phyloP scores from a whole-genome alignment of 352 stramenopile genomes.

The Globisporangium radiosum region DNA sequence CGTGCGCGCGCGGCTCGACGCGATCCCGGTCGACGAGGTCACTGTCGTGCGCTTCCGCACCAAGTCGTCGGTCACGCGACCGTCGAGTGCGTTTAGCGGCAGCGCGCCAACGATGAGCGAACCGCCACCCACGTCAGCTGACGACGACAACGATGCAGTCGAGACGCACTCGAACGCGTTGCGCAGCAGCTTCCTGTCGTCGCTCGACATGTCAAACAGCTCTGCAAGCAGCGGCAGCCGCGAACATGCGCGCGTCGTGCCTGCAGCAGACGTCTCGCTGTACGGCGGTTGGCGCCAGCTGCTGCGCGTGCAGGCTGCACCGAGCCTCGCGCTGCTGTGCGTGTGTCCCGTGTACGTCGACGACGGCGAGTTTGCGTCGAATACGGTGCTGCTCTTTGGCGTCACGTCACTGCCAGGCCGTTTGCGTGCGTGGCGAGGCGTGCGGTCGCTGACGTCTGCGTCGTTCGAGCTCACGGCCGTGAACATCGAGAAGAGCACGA shows the following conservation, averaged over 20 bases:
- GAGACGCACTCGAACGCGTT: conserved; percentile 30
- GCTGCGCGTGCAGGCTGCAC: conserved; percentile 25
- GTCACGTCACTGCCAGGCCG: conserved; percentile 39
- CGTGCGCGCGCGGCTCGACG: conserved; percentile 24
- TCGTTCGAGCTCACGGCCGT: conserved; percentile 46
- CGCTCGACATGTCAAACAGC: conserved; percentile 4
- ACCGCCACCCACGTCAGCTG: not conserved
- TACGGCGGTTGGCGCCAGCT: conserved; percentile 69
- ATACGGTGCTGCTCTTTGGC: conserved; percentile 65
- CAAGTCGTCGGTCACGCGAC: conserved; percentile 12
- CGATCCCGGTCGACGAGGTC: conserved; percentile 22
- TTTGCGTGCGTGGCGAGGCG: conserved; percentile 59
- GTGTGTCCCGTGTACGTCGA: conserved; percentile 71
- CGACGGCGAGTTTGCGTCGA: conserved; percentile 67
- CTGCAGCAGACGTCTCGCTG: conserved; percentile 60
- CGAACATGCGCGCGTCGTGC: conserved; percentile 32
- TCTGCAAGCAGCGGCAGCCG: conserved; percentile 21
- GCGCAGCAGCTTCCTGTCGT: conserved; percentile 24
- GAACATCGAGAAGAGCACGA: conserved; percentile 37
- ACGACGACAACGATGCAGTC: conserved; percentile 10
- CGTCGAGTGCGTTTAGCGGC: not conserved
- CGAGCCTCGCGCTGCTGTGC: conserved; percentile 38
- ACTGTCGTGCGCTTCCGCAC: conserved; percentile 46
- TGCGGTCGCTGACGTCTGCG: conserved; percentile 21
- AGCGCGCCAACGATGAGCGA: not conserved